Conservation (phyloP, 805 yeast genomes). For the Suhomyces faveliae region DNA sequence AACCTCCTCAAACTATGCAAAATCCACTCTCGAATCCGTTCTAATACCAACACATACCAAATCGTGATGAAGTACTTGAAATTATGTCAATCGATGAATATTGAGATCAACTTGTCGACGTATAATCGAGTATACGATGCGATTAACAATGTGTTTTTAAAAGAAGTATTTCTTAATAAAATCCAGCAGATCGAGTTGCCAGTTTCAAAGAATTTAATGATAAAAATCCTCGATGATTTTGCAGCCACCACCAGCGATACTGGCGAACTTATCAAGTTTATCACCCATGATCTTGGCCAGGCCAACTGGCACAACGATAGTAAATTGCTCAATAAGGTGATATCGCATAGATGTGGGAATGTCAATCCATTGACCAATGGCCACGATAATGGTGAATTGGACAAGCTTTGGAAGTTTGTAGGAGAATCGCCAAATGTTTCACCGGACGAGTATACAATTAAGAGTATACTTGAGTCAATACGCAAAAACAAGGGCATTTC, state of each 20-base stretch:
- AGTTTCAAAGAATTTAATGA: slow-evolving; percentile 28
- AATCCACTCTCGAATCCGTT: slow-evolving; percentile 32
- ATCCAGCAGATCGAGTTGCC: slow-evolving; percentile 34
- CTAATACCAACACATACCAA: slow-evolving; percentile 31
- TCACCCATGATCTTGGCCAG: slow-evolving; percentile 33
- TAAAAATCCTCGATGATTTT: slow-evolving; percentile 36
- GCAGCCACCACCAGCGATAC: slow-evolving; percentile 25
- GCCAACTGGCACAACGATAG: slow-evolving; percentile 29
- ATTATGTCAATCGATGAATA: slow-evolving; percentile 22
- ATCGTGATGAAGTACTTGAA: slow-evolving; percentile 31
- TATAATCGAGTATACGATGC: slow-evolving; percentile 39
- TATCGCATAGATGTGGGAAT: slow-evolving; percentile 11
- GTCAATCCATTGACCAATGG: neutral
- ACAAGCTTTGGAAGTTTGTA: slow-evolving; percentile 7
- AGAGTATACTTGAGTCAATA: slow-evolving; percentile 6
- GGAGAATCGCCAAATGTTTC: slow-evolving; percentile 1
- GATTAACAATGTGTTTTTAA: slow-evolving; percentile 37
- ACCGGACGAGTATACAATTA: slow-evolving; percentile 7
- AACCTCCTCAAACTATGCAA: slow-evolving; percentile 30
- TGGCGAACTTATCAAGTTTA: slow-evolving; percentile 29
- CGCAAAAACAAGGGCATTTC: slow-evolving; percentile 5
- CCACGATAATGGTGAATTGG: slow-evolving; percentile 3
- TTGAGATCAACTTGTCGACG: slow-evolving; percentile 33
- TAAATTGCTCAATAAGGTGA: slow-evolving; percentile 28
- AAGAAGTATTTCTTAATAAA: slow-evolving; percentile 34